Conservation (phyloP, 441 rosid species). For the Melastoma candidum region DNA sequence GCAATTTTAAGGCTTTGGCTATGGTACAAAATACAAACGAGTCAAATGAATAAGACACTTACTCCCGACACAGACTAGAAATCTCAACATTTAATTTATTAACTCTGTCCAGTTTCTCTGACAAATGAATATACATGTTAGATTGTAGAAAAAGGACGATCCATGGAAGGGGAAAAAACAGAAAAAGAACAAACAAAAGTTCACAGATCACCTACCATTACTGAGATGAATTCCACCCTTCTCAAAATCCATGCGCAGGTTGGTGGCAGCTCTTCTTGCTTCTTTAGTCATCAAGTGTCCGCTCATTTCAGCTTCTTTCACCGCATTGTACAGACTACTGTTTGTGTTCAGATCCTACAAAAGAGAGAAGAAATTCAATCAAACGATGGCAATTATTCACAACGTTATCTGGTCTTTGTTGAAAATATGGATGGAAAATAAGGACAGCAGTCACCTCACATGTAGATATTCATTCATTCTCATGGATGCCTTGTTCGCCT, state of each 20-base stretch:
- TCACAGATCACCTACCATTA: constrained; percentile 33
- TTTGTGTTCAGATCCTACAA: constrained; percentile 77
- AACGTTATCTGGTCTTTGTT: background rate
- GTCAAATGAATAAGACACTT: constrained; percentile 20
- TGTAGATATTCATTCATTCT: constrained; percentile 88
- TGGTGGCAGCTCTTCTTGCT: constrained; percentile 73
- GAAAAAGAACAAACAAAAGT: constrained; percentile 1
- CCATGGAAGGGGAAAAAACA: constrained; percentile 8
- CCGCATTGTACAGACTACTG: constrained; percentile 66
- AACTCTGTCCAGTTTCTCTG: constrained; percentile 76
- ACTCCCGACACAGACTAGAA: constrained; percentile 67
- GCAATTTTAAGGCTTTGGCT: constrained; percentile 9
- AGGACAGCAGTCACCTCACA: constrained; percentile 87
- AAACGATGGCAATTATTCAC: background rate
- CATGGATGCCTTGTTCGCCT: constrained; percentile 80
- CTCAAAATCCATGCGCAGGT: constrained; percentile 74
- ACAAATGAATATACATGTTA: constrained; percentile 18
- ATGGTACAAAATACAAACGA: no score
- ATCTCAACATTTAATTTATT: constrained; percentile 59
- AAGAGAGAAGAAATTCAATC: constrained; percentile 4
- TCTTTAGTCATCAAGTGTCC: constrained; percentile 54
- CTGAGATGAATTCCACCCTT: constrained; percentile 93
- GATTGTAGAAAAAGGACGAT: constrained; percentile 15
- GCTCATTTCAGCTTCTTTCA: constrained; percentile 76
- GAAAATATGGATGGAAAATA: constrained; percentile 9